Evolutionary conservation across 345 rosid species (phyloP), one percentile per base, ranked within the genome.

Genomic region (Erysimum cheiranthoides): DNA sequence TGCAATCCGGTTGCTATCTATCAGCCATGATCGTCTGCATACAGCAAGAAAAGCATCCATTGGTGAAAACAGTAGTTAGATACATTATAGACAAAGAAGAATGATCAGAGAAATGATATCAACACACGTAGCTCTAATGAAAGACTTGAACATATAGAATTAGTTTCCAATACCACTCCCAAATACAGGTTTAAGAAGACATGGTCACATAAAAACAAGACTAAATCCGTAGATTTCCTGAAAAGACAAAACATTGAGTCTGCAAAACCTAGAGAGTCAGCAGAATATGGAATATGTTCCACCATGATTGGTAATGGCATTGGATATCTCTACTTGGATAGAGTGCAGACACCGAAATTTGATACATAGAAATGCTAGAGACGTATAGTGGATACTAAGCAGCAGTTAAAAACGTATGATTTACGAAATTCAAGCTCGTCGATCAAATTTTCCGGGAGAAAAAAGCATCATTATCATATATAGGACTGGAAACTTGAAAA

Each of bases 21-120:
- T 89, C 68, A 95, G 80, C 99, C 99, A 95, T 53, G 96, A 77
- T 61, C 84, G 84, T 28, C 99, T 95, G 84, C 67, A 86, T 10
- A 77, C 58, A 61, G 36, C 13, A 75, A 42, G 54, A 61, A 45
- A 49, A 21, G 0, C 10, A 73, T 12, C 21, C 14, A 58, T 61
- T 25, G 16, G 62, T 51, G 34, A 68, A 34, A 42, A 47, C 8
- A 57, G 21, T 32, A 16, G 5, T n/a, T 54, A 3, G 3, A 2
- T 45, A 43, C 1, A 68, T 32, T 27, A 4, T 5, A 35, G 14
- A 47, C 34, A 36, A 25, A 4, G 60, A 59, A 56, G 10, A 65
- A 65, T 12, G 5, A 16, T 8, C 7, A 39, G 17, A 70, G 28
- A 77, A 38, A 49, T 70, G 45, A 45, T 38, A 30, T 16, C 42